Conservation (phyloP, 192 early-diverging fungal genomes). For the Paraglomus occultum region DNA sequence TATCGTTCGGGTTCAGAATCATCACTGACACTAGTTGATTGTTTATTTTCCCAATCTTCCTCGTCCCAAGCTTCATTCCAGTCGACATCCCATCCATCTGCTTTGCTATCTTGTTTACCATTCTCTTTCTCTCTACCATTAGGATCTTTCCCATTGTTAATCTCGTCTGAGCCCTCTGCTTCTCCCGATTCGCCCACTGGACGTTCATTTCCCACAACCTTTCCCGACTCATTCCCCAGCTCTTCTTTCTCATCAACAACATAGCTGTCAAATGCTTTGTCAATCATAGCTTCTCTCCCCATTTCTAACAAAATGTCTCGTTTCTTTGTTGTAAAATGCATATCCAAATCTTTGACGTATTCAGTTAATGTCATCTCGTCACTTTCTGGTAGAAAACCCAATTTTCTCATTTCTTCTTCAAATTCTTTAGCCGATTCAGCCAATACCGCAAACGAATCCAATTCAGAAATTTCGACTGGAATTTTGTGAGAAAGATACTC, state of each 20-base stretch:
- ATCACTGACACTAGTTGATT: conserved; percentile 25
- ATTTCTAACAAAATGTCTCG: conserved; percentile 41
- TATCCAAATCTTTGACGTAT: conserved; percentile 50
- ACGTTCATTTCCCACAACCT: not conserved
- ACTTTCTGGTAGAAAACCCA: conserved; percentile 29
- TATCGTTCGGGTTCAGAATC: conserved; percentile 38
- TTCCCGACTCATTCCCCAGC: conserved; percentile 23
- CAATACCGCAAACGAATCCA: conserved; percentile 33
- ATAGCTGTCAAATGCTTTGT: conserved; percentile 43
- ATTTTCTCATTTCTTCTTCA: conserved; percentile 39
- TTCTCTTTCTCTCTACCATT: not conserved
- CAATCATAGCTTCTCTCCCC: conserved; percentile 49
- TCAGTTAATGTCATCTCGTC: conserved; percentile 27
- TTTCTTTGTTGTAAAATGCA: conserved; percentile 47
- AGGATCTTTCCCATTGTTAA: not conserved
- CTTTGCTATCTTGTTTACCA: not conserved
- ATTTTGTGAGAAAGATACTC: conserved; percentile 33
- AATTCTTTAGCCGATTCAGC: conserved; percentile 29
- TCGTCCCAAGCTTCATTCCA: conserved; percentile 26
- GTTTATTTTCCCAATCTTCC: not conserved
- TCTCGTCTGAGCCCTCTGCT: not conserved
- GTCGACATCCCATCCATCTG: conserved; percentile 31
- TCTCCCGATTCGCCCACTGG: not conserved
- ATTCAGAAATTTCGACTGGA: conserved; percentile 31
- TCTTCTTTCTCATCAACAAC: conserved; percentile 33